Conservation (phyloP, 257 asterid species). For the Agastache rugosa region DNA sequence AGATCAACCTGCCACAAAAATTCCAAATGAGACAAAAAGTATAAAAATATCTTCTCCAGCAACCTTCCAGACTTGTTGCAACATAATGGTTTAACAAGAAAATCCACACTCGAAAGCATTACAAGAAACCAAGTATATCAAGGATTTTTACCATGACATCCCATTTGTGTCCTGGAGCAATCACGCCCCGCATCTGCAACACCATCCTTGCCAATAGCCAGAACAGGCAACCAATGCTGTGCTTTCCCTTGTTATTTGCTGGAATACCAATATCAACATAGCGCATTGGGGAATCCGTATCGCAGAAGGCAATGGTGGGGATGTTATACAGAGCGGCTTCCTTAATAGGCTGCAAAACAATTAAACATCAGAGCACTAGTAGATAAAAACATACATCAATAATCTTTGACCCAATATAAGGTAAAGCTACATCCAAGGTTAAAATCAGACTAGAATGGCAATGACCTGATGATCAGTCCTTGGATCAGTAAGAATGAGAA, state of each 20-base stretch:
- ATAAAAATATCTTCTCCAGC: no score
- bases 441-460: not conserved
- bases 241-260: constrained; percentile 63
- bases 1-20: constrained; percentile 46
- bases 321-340: constrained; percentile 56
- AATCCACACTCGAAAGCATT: not conserved
- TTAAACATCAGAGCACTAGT: not conserved
- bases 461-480: constrained; percentile 53
- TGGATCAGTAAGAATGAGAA: constrained; percentile 50
- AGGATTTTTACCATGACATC: constrained; percentile 48
- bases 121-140: not conserved
- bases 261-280: constrained; percentile 61
- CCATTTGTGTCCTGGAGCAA: constrained; percentile 56
- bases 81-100: not conserved
- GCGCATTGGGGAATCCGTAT: constrained; percentile 59
- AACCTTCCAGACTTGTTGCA: not conserved
- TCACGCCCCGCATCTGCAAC: constrained; percentile 54
- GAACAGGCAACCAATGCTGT: constrained; percentile 59
- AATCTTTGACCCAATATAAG: not conserved
- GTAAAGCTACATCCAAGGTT: not conserved
- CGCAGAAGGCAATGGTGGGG: constrained; percentile 59
- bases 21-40: no score
- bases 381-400: not conserved
- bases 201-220: constrained; percentile 64
- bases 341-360: constrained; percentile 48